phyloP scores from a whole-genome alignment of 345 rosid genomes.

The Salix brachista region DNA sequence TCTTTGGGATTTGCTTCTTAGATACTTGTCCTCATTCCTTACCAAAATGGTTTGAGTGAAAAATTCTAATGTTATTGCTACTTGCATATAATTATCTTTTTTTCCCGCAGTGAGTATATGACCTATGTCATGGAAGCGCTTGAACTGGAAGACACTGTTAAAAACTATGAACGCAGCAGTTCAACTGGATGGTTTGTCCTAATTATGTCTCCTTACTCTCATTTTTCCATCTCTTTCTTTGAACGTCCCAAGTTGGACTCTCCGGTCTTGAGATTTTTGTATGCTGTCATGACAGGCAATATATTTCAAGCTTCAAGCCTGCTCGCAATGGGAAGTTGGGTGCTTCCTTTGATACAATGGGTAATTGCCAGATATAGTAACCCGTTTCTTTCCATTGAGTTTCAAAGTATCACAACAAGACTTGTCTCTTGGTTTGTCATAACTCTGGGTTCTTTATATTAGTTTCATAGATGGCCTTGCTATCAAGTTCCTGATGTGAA shows the following conservation, averaged over 20 bases:
- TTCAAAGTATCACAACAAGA: neutral
- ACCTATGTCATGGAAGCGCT: slow-evolving; percentile 76
- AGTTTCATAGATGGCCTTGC: neutral
- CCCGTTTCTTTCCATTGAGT: neutral
- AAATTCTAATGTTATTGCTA: neutral
- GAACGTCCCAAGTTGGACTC: neutral
- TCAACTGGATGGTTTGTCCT: slow-evolving; percentile 87
- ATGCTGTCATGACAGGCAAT: slow-evolving; percentile 57
- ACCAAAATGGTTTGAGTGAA: neutral
- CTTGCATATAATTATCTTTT: slow-evolving; percentile 6
- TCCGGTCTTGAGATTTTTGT: slow-evolving; percentile 12
- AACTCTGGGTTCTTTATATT: neutral
- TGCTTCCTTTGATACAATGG: slow-evolving; percentile 57
- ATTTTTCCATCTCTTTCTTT: slow-evolving; percentile 7
- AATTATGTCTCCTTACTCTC: neutral
- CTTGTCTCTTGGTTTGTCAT: neutral
- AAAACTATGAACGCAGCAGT: slow-evolving; percentile 72
- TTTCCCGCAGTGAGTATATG: slow-evolving; percentile 72
- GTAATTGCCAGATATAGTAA: slow-evolving; percentile 34
- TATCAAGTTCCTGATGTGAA: neutral
- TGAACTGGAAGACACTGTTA: slow-evolving; percentile 89
- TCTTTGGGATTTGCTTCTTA: neutral
- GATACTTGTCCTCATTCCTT: neutral
- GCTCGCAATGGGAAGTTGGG: slow-evolving; percentile 65
- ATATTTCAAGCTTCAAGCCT: slow-evolving; percentile 81